These are phyloP conservation scores for Petunia axillaris DNA, from an alignment of 257 asterid species.

Conservation along the genomic window DNA sequence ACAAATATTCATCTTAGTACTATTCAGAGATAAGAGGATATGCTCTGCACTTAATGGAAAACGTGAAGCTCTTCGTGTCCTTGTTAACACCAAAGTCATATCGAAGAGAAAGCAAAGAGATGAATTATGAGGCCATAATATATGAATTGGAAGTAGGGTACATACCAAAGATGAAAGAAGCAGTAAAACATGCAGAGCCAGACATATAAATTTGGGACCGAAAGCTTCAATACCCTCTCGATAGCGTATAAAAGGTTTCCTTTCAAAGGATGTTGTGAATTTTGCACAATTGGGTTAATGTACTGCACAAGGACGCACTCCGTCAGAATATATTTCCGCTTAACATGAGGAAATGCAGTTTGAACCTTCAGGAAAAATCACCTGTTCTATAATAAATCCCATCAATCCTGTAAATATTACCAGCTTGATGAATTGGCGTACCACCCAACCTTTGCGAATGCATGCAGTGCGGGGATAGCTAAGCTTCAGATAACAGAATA, in stretches of 20 bases:
- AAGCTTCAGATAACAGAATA: slow-evolving; percentile 55
- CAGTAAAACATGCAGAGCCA: slow-evolving; percentile 99
- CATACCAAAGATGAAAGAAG: slow-evolving; percentile 95
- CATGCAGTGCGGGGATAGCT: slow-evolving; percentile 86
- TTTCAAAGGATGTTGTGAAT: slow-evolving; percentile 95
- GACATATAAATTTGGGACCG: slow-evolving; percentile 92
- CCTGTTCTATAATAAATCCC: slow-evolving; percentile 98
- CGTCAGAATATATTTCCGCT: slow-evolving; percentile 2
- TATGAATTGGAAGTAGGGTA: slow-evolving; percentile 32
- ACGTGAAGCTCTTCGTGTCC: background rate
- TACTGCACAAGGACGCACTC: slow-evolving; percentile 65
- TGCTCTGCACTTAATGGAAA: background rate
- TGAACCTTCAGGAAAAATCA: slow-evolving; percentile 35
- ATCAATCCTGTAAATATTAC: slow-evolving; percentile 84
- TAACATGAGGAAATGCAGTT: background rate
- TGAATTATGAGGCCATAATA: background rate
- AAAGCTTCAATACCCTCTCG: slow-evolving; percentile 98
- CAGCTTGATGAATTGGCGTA: slow-evolving; percentile 78
- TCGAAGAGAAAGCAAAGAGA: slow-evolving; percentile 10
- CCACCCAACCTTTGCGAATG: slow-evolving; percentile 96
- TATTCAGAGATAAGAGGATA: background rate
- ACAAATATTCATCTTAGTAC: slow-evolving; percentile 9
- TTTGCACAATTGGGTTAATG: slow-evolving; percentile 87
- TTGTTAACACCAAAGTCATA: background rate
- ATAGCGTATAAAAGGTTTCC: slow-evolving; percentile 81